Evolutionary conservation across 1,284 basidiomycete genomes (phyloP), one percentile per base, ranked within the genome.

Genomic region (Coniferiporia sulphurascens): DNA sequence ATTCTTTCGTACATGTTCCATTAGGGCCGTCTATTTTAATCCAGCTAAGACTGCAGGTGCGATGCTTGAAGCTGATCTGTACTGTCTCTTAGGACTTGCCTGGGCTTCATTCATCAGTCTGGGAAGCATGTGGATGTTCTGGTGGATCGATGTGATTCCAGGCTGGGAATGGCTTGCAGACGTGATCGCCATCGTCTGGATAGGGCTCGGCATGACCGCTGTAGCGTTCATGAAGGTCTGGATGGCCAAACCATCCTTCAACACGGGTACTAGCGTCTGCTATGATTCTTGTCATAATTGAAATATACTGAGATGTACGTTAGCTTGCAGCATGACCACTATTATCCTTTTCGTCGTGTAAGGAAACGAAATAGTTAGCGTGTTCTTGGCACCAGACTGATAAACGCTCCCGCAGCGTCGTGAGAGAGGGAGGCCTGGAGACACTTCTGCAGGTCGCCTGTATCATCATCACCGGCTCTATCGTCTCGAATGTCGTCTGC

Each of bases 201-300:
- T 97, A 61, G 95, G 91, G 0, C 65, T 92, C 1, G 86, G 88
- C 21, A 92, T 96, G 82, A 88, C 86, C 38, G 69, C 81, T 0
- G 73, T 97, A 21, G 93, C 93, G 0, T 98, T 87, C 83, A 84
- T 86, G 75, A 95, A 97, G 72, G 80, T 93, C 4, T 94, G 89
- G 86, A 92, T 98, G 76, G 83, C 78, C 8, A 95, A 91, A 69
- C 90, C 93, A 0, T 86, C 88, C 15, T 98, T 96, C 71, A 95
- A 94, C 67, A 91, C 93, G n/a, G 93, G 92, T 84, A 71, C 67
- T 79, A 66, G 32, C 32, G 52, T 55, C 10, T 45, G 10, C 15
- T 32, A n/a, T 36, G 4, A 8, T 38, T 10, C 57, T 48, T 9
- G 1, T 7, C 52, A 21, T 3, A 41, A 36, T 38, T 34, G 27